Conservation (phyloP, 2,329 filamentous ascomycete genomes). For the Paracoccidioides brasiliensis region DNA sequence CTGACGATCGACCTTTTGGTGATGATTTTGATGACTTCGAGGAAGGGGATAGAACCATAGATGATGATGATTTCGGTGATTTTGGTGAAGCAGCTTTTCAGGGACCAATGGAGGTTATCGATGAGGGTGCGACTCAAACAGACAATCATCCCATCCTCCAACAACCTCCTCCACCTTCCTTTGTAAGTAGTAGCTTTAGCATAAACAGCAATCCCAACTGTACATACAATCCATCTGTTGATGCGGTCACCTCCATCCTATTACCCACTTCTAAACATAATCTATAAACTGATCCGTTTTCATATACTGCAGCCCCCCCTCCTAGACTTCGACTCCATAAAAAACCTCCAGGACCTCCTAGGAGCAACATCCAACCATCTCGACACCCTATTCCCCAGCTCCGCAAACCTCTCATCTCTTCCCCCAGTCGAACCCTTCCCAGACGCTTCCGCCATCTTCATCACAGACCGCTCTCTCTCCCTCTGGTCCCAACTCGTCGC, state of each 20-base stretch:
- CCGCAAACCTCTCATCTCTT: slow-evolving; percentile 24
- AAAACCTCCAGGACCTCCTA: slow-evolving; percentile 31
- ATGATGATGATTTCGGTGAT: slow-evolving; percentile 47
- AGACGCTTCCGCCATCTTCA: slow-evolving; percentile 50
- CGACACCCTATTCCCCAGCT: slow-evolving; percentile 32
- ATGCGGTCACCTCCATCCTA: slow-evolving; percentile 6
- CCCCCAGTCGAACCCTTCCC: slow-evolving; percentile 28
- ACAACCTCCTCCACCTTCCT: slow-evolving; percentile 24
- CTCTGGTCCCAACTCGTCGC: slow-evolving; percentile 95
- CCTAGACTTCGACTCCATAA: slow-evolving; percentile 43
- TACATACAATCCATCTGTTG: not conserved
- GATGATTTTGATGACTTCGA: slow-evolving; percentile 44
- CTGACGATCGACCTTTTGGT: slow-evolving; percentile 46
- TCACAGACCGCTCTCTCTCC: slow-evolving; percentile 74
- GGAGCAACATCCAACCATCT: slow-evolving; percentile 27
- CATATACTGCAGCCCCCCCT: slow-evolving; percentile 22
- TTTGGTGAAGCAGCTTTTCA: slow-evolving; percentile 58
- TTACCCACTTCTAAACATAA: not conserved
- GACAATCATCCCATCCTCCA: slow-evolving; percentile 12
- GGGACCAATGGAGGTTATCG: slow-evolving; percentile 23
- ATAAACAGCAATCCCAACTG: slow-evolving; percentile 8
- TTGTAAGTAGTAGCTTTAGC: slow-evolving; percentile 35
- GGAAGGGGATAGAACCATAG: slow-evolving; percentile 38
- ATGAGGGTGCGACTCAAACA: slow-evolving; percentile 14
- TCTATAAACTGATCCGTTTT: slow-evolving; percentile 13